Evolutionary conservation across 2,329 filamentous ascomycete genomes (phyloP).

Genomic region (Orbilia oligospora): DNA sequence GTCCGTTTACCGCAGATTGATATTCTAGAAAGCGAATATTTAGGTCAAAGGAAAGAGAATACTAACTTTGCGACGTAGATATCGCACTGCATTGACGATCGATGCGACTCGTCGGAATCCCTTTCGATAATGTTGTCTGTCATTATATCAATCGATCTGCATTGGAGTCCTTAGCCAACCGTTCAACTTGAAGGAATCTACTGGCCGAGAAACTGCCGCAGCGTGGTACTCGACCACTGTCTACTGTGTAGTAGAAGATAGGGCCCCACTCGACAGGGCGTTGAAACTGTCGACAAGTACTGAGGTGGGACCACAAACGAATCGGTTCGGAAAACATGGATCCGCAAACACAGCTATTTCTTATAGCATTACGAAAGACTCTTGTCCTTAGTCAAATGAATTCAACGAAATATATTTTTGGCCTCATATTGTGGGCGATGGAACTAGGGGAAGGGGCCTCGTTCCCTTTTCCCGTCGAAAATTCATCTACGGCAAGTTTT

Average conservation of each 20-base stretch:
- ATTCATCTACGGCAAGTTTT: constrained; percentile 31
- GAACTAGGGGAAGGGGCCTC: not conserved
- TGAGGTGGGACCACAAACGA: constrained; percentile 22
- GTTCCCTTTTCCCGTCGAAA: constrained; percentile 34
- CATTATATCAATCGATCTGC: not conserved
- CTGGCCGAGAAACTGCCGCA: constrained; percentile 14
- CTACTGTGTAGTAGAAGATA: constrained; percentile 34
- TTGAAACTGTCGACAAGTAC: constrained; percentile 26
- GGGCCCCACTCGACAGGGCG: constrained; percentile 20
- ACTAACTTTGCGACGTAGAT: not conserved
- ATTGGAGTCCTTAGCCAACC: not conserved
- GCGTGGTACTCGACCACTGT: constrained; percentile 7
- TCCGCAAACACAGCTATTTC: not conserved
- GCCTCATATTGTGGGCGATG: constrained; percentile 10
- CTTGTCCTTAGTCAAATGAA: not conserved
- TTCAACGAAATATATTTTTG: constrained; percentile 18
- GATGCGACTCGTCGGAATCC: not conserved
- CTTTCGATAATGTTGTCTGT: not conserved
- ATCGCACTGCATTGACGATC: constrained; percentile 19
- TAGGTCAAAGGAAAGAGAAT: constrained; percentile 25
- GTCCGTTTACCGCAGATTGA: constrained; percentile 19
- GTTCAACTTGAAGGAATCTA: not conserved
- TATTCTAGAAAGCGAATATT: constrained; percentile 21
- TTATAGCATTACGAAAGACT: constrained; percentile 11
- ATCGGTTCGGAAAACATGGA: constrained; percentile 22